Evolutionary conservation across 2,329 filamentous ascomycete species (phyloP).

Genomic region (Myriangium duriaei): DNA sequence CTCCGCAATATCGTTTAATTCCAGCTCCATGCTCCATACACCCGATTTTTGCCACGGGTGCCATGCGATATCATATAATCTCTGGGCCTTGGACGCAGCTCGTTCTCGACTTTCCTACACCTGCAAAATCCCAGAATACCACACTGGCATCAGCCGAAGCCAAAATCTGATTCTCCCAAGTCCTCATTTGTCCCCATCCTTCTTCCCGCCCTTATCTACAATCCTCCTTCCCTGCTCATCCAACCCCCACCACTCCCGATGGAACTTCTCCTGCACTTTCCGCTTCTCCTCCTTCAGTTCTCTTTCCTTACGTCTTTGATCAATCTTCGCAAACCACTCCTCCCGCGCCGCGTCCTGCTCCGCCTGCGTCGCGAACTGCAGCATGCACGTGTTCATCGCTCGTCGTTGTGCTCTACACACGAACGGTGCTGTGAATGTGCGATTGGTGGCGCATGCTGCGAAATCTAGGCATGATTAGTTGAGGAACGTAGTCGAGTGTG

Average conservation of each 20-base stretch:
- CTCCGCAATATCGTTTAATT: too few species aligned
- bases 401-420: conserved; percentile 67
- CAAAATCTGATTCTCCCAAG: too few species aligned
- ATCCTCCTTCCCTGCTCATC: conserved; percentile 25
- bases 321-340: conserved; percentile 77
- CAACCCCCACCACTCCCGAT: conserved; percentile 40
- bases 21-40: too few species aligned
- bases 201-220: conserved; percentile 20
- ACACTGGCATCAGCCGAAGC: too few species aligned
- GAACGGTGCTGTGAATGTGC: conserved; percentile 80
- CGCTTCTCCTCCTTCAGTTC: conserved; percentile 42
- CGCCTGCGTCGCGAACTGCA: conserved; percentile 66
- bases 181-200: conserved; percentile 5
- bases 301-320: conserved; percentile 55
- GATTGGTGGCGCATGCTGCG: conserved; percentile 73
- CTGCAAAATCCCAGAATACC: too few species aligned
- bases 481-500: conserved; percentile 1
- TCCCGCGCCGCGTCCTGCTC: conserved; percentile 81
- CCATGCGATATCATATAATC: too few species aligned
- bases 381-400: conserved; percentile 91
- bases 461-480: conserved; percentile 49
- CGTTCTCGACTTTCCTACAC: too few species aligned
- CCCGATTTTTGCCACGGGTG: too few species aligned
- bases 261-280: conserved; percentile 31
- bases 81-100: too few species aligned